A percentile compares a stretch with the other conserved stretches of the same genome.
phyloP scores from a whole-genome alignment of 2,329 filamentous ascomycete genomes.

The Elsinoe ampelina region DNA sequence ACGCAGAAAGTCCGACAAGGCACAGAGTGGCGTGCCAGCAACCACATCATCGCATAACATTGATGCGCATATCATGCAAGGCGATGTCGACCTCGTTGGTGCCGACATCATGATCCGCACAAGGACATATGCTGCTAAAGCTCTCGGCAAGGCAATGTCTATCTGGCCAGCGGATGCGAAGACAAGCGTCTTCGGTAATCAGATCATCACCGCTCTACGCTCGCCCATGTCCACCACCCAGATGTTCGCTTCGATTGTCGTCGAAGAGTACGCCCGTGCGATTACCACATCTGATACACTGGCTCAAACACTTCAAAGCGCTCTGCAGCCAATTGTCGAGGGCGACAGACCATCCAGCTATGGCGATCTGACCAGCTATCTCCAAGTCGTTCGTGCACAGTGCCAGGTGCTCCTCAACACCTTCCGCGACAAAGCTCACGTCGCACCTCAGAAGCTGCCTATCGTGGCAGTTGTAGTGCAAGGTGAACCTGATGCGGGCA shows the following conservation, averaged over 20 bases:
- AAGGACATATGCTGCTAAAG: slow-evolving; percentile 75
- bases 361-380: slow-evolving; percentile 78
- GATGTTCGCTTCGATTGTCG: slow-evolving; percentile 68
- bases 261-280: slow-evolving; percentile 75
- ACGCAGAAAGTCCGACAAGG: slow-evolving; percentile 75
- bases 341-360: slow-evolving; percentile 73
- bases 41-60: slow-evolving; percentile 76
- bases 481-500: slow-evolving; percentile 82
- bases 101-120: slow-evolving; percentile 81
- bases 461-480: slow-evolving; percentile 83
- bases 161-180: slow-evolving; percentile 55
- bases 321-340: slow-evolving; percentile 69
- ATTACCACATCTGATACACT: slow-evolving; percentile 37
- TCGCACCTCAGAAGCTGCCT: slow-evolving; percentile 65
- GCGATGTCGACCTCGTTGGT: slow-evolving; percentile 89
- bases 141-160: slow-evolving; percentile 76
- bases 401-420: slow-evolving; percentile 83
- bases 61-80: slow-evolving; percentile 95
- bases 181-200: slow-evolving; percentile 55
- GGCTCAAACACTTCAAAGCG: slow-evolving; percentile 50
- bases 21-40: slow-evolving; percentile 50
- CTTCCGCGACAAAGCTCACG: slow-evolving; percentile 84
- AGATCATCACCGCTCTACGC: slow-evolving; percentile 55
- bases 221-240: slow-evolving; percentile 79
- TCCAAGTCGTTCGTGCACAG: slow-evolving; percentile 82